Evolutionary conservation across 345 rosid species (phyloP).

Genomic region (Acer saccharum): DNA sequence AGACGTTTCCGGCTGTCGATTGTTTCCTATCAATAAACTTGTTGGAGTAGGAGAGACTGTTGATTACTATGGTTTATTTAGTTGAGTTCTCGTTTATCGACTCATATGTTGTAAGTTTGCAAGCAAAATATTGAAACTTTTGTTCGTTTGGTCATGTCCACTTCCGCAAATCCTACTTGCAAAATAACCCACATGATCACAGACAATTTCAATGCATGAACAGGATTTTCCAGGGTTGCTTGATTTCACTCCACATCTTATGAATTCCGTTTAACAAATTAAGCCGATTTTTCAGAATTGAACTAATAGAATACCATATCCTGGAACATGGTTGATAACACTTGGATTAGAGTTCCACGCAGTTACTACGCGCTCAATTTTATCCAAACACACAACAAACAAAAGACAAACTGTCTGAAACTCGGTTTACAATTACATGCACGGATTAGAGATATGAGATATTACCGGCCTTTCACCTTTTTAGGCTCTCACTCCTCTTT

Average conservation of each 20-base stretch:
- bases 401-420: neutral
- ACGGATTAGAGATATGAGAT: slow-evolving; percentile 8
- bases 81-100: too few relatives aligned
- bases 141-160: neutral
- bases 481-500: slow-evolving; percentile 26
- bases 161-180: neutral
- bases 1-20: too few relatives aligned
- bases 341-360: too few relatives aligned
- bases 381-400: slow-evolving; percentile 8
- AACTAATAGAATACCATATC: neutral
- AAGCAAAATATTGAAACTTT: neutral
- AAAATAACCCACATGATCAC: neutral
- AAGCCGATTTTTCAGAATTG: too few relatives aligned
- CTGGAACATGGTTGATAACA: neutral
- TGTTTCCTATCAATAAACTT: too few relatives aligned
- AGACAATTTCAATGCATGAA: neutral
- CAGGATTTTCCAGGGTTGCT: neutral
- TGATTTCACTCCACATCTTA: too few relatives aligned
- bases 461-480: slow-evolving; percentile 22
- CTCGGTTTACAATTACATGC: slow-evolving; percentile 7
- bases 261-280: too few relatives aligned
- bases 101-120: neutral
- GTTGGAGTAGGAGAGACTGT: neutral
- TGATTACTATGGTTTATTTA: neutral
- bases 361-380: neutral